A percentile compares a stretch with the other conserved stretches of the same genome.
Evolutionary conservation across 306 rosid species (phyloP).

Genomic region (Hylodesmum podocarpum): DNA sequence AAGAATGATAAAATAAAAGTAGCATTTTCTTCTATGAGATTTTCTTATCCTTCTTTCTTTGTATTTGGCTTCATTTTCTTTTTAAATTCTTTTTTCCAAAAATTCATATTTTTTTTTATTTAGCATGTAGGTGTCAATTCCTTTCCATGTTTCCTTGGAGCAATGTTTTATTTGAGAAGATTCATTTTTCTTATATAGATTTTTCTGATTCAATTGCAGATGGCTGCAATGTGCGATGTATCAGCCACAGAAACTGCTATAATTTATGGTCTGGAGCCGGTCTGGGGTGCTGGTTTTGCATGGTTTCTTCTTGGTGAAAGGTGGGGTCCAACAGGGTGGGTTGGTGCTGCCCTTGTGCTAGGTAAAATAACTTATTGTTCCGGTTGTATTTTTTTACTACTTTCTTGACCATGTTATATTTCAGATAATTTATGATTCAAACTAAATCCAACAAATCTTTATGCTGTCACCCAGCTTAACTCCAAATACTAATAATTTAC

Average conservation of each 20-base stretch:
- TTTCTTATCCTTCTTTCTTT: neutral
- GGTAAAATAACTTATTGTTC: slow-evolving; percentile 38
- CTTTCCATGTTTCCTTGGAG: neutral
- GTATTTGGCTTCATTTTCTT: neutral
- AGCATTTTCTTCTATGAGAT: neutral
- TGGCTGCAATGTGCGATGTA: slow-evolving; percentile 75
- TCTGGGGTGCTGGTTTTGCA: slow-evolving; percentile 81
- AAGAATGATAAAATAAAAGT: neutral
- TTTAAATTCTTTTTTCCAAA: neutral
- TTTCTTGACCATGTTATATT: neutral
- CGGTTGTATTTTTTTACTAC: neutral
- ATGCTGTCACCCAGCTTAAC: neutral
- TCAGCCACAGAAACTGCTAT: slow-evolving; percentile 80
- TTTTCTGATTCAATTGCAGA: slow-evolving; percentile 39
- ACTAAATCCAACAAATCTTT: neutral
- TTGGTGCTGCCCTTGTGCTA: slow-evolving; percentile 78
- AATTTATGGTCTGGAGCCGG: slow-evolving; percentile 77
- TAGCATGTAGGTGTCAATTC: neutral
- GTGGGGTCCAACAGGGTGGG: slow-evolving; percentile 72
- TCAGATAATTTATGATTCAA: neutral
- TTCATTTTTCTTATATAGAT: slow-evolving; percentile 9
- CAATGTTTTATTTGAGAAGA: neutral
- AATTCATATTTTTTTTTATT: neutral
- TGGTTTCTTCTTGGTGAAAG: slow-evolving; percentile 88
- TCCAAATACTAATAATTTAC: too few species aligned